These are phyloP conservation scores for Fusarium nygamai DNA, from an alignment of 2,329 filamentous ascomycete genomes.

Conservation along the genomic window DNA sequence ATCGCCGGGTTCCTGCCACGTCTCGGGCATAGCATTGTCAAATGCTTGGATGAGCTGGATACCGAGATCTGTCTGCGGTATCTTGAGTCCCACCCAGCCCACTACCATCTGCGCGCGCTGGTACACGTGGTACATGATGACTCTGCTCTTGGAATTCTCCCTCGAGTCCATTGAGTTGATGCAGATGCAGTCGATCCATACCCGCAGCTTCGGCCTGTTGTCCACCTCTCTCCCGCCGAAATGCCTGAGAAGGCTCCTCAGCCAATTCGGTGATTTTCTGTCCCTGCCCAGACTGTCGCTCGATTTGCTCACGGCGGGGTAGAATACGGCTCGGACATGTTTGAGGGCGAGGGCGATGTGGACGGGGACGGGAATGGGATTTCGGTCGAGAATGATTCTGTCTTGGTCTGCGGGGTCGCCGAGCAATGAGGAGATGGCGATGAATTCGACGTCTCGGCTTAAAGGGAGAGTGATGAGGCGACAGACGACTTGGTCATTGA, in stretches of 20 bases:
- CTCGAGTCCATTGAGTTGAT: slow-evolving; percentile 42
- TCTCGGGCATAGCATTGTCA: slow-evolving; percentile 45
- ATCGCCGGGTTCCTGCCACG: slow-evolving; percentile 49
- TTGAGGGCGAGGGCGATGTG: slow-evolving; percentile 46
- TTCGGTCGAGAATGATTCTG: slow-evolving; percentile 43
- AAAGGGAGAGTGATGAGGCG: slow-evolving; percentile 47
- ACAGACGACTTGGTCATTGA: slow-evolving; percentile 46
- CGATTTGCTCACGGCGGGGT: slow-evolving; percentile 37
- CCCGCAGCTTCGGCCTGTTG: slow-evolving; percentile 32
- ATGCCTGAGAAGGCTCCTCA: slow-evolving; percentile 21
- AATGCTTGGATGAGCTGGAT: slow-evolving; percentile 41
- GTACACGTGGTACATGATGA: slow-evolving; percentile 45
- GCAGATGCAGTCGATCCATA: slow-evolving; percentile 48
- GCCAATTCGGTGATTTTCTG: slow-evolving; percentile 18
- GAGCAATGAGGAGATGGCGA: slow-evolving; percentile 46
- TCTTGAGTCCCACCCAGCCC: slow-evolving; percentile 47
- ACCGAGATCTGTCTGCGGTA: slow-evolving; percentile 41
- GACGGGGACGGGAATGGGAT: slow-evolving; percentile 40
- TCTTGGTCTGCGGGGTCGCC: slow-evolving; percentile 45
- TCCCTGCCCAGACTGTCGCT: slow-evolving; percentile 27
- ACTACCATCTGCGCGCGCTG: slow-evolving; percentile 47
- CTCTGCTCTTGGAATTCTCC: slow-evolving; percentile 43
- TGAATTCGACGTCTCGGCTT: slow-evolving; percentile 40
- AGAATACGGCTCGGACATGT: slow-evolving; percentile 48
- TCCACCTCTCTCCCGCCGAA: slow-evolving; percentile 23